Percentiles rank a stretch among this genome's conserved stretches.
These are phyloP conservation scores for Mucor racemosus DNA, from an alignment of 371 early-diverging fungal genomes.

Conservation along the genomic window DNA sequence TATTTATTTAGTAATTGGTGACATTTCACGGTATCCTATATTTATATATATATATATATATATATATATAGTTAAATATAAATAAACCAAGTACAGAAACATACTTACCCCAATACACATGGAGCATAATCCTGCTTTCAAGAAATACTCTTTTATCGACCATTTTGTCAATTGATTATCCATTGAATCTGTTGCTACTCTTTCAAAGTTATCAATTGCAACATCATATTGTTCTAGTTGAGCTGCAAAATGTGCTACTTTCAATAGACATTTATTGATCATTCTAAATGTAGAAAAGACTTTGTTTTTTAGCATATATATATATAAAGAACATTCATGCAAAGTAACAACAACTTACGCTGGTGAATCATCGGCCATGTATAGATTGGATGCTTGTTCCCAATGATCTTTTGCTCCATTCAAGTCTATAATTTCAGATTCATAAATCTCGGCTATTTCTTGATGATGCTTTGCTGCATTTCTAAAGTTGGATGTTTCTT, in stretches of 20 bases:
- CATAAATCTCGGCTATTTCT: slow-evolving; percentile 93
- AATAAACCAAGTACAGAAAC: too few species aligned
- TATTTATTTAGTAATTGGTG: slow-evolving; percentile 80
- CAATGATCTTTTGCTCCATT: slow-evolving; percentile 85
- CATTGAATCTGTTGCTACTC: slow-evolving; percentile 78
- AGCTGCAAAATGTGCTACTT: slow-evolving; percentile 91
- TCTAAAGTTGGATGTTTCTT: slow-evolving; percentile 85
- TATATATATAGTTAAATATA: too few species aligned
- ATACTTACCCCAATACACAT: slow-evolving; percentile 68
- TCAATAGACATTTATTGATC: slow-evolving; percentile 87
- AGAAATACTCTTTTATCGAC: slow-evolving; percentile 92
- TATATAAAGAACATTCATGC: not conserved
- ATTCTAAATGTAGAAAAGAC: slow-evolving; percentile 24
- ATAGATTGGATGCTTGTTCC: slow-evolving; percentile 91
- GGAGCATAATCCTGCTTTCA: slow-evolving; percentile 93
- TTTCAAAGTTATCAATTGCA: slow-evolving; percentile 88
- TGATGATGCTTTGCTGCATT: slow-evolving; percentile 92
- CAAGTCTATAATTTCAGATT: slow-evolving; percentile 83
- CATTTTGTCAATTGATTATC: slow-evolving; percentile 93
- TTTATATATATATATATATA: too few species aligned
- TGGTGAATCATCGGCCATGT: slow-evolving; percentile 84
- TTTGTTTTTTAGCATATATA: not conserved
- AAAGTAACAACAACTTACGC: slow-evolving; percentile 65
- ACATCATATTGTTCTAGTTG: slow-evolving; percentile 86
- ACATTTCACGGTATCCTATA: slow-evolving; percentile 77